Conservation (phyloP, 495 filamentous ascomycete species). For the Xylaria intraflava region DNA sequence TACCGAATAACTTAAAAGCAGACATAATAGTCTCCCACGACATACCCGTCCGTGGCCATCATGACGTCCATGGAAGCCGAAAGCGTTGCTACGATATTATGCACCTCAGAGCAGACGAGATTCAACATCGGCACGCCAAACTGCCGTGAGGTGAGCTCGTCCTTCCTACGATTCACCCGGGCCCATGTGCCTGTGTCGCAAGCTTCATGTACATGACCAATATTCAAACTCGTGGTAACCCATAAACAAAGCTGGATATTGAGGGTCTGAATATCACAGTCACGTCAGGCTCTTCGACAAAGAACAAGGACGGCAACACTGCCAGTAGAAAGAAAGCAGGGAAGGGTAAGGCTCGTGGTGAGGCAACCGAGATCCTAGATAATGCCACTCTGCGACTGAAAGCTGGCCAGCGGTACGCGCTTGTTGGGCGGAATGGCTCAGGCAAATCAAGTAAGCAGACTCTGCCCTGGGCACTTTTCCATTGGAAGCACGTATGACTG, state of each 20-base stretch:
- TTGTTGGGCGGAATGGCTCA: constrained; percentile 71
- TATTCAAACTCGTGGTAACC: background rate
- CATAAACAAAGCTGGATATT: constrained; percentile 54
- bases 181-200: background rate
- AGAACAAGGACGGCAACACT: background rate
- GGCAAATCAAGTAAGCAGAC: constrained; percentile 66
- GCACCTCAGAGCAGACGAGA: constrained; percentile 51
- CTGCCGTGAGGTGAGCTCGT: constrained; percentile 43
- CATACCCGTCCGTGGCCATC: too few relatives aligned
- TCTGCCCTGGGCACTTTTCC: background rate
- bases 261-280: constrained; percentile 59
- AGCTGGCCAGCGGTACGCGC: constrained; percentile 61
- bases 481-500: background rate
- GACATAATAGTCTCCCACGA: too few relatives aligned
- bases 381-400: constrained; percentile 65
- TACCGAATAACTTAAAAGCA: background rate
- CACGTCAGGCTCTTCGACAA: constrained; percentile 31
- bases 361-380: constrained; percentile 59
- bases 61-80: constrained; percentile 46
- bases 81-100: constrained; percentile 43
- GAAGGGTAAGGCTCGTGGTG: constrained; percentile 47
- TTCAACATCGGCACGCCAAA: constrained; percentile 50
- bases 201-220: background rate
- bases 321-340: constrained; percentile 17
- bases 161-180: background rate